phyloP scores from a whole-genome alignment of 495 filamentous ascomycete species.

The Aspergillus sclerotiicarbonarius region DNA sequence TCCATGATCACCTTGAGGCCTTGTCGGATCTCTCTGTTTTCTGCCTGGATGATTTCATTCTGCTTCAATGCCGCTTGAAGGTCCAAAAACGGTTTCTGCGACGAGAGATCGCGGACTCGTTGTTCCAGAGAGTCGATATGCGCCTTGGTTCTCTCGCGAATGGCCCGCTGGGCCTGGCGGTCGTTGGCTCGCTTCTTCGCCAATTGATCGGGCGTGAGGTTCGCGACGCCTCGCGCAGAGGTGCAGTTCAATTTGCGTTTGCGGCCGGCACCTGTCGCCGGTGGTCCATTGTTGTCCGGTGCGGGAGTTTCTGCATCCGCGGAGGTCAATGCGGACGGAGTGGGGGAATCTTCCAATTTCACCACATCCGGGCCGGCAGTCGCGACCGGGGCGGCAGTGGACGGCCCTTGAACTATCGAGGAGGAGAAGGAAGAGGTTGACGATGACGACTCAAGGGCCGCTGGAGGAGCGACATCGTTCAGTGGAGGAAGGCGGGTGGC shows the following conservation, averaged over 20 bases:
- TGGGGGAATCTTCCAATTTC: conserved; percentile 35
- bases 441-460: conserved; percentile 21
- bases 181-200: conserved; percentile 85
- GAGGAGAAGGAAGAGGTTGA: conserved; percentile 13
- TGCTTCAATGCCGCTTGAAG: conserved; percentile 66
- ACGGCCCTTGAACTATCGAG: conserved; percentile 5
- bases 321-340: conserved; percentile 29
- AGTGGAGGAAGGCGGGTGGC: conserved; percentile 33
- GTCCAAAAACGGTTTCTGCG: conserved; percentile 76
- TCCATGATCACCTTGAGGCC: conserved; percentile 58
- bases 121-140: conserved; percentile 76
- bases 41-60: conserved; percentile 66
- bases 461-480: conserved; percentile 30
- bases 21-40: conserved; percentile 67
- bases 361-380: conserved; percentile 20
- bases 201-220: conserved; percentile 68
- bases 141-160: conserved; percentile 75
- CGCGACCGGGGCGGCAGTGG: conserved; percentile 9
- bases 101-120: conserved; percentile 66
- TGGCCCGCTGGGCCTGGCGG: conserved; percentile 82
- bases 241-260: conserved; percentile 50
- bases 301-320: conserved; percentile 25
- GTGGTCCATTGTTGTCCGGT: conserved; percentile 23
- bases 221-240: conserved; percentile 68
- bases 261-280: conserved; percentile 33